These are phyloP conservation scores for Nicotiana attenuata DNA, from an alignment of 257 asterid genomes.

Conservation along the genomic window DNA sequence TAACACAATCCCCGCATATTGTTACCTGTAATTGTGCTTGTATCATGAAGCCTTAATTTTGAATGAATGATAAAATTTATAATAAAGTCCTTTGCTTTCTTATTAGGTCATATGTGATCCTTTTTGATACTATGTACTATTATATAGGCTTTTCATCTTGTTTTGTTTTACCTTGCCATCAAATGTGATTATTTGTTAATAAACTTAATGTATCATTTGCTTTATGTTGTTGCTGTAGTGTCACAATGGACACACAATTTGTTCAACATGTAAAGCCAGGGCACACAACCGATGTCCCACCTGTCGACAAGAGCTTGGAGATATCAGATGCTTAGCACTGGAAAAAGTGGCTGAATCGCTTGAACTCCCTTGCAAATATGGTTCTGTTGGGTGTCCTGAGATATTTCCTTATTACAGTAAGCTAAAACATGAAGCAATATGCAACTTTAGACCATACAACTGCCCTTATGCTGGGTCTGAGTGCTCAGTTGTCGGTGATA, in stretches of 20 bases:
- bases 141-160: background rate
- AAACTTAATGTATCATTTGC: background rate
- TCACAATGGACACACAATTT: constrained; percentile 21
- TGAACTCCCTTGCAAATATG: constrained; percentile 20
- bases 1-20: background rate
- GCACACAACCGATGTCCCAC: constrained; percentile 21
- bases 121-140: background rate
- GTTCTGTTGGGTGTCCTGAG: constrained; percentile 15
- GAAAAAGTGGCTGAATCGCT: constrained; percentile 22
- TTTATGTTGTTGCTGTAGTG: constrained; percentile 9
- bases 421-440: constrained; percentile 16
- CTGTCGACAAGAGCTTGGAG: constrained; percentile 21
- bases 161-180: background rate
- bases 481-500: constrained; percentile 19
- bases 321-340: constrained; percentile 20
- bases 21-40: background rate
- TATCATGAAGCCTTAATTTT: background rate
- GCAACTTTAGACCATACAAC: constrained; percentile 18
- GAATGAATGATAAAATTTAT: background rate
- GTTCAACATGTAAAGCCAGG: constrained; percentile 20
- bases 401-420: constrained; percentile 20
- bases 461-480: constrained; percentile 21
- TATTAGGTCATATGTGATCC: background rate
- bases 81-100: background rate
- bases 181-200: background rate